Evolutionary conservation across 129 eudicot species (phyloP), one percentile per base, ranked within the genome.

Genomic region (Tanacetum coccineum): DNA sequence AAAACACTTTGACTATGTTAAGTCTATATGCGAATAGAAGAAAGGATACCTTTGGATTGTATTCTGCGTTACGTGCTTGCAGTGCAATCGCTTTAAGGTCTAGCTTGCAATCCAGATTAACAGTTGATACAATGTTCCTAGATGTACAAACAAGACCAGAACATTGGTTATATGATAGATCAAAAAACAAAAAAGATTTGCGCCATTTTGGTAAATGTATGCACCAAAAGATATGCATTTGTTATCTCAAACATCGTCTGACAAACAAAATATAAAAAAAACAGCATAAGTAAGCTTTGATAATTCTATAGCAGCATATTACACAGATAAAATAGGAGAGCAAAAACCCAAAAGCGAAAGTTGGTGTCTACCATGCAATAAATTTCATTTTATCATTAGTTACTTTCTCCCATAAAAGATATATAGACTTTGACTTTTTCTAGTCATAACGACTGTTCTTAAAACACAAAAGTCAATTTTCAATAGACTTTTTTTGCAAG

Each of bases 21-120:
- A 4, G n/a, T 56, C 4, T 9, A 0, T 13, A 18, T 4, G 10
- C 6, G 60, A 19, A 47, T 26, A 28, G 17, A 47, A 17, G 13
- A 71, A 30, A 75, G 15, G 9, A 58, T 53, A 76, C 80, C 76
- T 76, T 76, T 20, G 80, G 80, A 64, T 76, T 76, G 47, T 76
- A 76, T 70, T 81, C 83, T 13, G 86, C 83, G 60, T 78, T 81
- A 22, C 83, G 86, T 42, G 86, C 86, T 65, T 81, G 82, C 6
- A 78, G 70, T 1, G 83, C 86, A 70, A 81, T 81, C 4, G 82
- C 78, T 73, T 78, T 81, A 13, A 81, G 86, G 56, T 81, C 80
- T 66, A 81, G 75, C 50, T 81, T 74, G 75, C 83, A 81, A 66
- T 78, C 86, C 71, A 81, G 71, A 57, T 81, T 81, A 58, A 81